Conservation (phyloP, 345 rosid genomes). For the Syzygium aqueum region DNA sequence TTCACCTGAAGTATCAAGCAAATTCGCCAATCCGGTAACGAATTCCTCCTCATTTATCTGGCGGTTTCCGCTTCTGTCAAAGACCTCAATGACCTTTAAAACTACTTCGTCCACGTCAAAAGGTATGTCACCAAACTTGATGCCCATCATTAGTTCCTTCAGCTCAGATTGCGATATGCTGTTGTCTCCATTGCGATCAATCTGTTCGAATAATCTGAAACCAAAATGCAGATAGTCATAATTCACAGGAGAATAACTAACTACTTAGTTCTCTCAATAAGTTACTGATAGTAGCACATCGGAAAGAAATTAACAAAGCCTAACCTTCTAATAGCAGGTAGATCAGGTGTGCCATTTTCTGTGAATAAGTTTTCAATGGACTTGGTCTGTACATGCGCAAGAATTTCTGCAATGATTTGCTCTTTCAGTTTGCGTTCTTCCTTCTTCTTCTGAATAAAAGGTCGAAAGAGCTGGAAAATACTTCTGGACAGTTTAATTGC, state of each 20-base stretch:
- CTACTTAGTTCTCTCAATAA: background rate
- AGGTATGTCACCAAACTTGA: constrained; percentile 12
- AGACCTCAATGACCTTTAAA: constrained; percentile 9
- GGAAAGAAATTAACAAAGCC: background rate
- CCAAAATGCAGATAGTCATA: background rate
- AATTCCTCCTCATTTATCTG: constrained; percentile 21
- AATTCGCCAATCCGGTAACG: constrained; percentile 6
- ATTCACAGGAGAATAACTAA: background rate
- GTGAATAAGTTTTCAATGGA: constrained; percentile 9
- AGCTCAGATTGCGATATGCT: constrained; percentile 12
- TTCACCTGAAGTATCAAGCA: background rate
- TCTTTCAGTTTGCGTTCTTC: constrained; percentile 14
- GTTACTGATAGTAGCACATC: background rate
- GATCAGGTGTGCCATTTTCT: constrained; percentile 18
- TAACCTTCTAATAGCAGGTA: constrained; percentile 9
- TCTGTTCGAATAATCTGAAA: constrained; percentile 15
- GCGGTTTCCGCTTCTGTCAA: constrained; percentile 12
- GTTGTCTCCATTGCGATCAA: constrained; percentile 11
- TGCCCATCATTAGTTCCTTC: constrained; percentile 7
- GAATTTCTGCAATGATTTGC: constrained; percentile 11
- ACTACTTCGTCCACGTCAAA: constrained; percentile 18
- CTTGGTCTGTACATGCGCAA: constrained; percentile 2
- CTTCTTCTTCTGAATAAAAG: constrained; percentile 20
- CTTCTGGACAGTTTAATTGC: background rate
- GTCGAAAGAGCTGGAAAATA: constrained; percentile 12